Conservation (phyloP, 345 rosid genomes). For the Streptanthus diversifolius region DNA sequence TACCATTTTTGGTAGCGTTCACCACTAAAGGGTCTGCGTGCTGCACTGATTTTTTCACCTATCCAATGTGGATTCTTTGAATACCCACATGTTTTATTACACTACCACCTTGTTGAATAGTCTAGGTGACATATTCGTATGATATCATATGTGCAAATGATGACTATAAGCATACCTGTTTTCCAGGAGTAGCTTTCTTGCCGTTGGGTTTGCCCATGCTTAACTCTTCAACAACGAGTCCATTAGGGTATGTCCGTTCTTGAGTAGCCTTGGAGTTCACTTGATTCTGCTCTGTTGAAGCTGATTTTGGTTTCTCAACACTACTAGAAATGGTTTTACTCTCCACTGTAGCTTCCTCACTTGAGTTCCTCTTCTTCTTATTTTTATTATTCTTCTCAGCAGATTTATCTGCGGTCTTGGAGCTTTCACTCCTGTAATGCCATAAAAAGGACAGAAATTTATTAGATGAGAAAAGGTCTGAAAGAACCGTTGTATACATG, state of each 20-base stretch:
- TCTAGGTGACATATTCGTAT: not conserved
- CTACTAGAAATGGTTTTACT: conserved; percentile 31
- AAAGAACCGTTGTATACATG: not conserved
- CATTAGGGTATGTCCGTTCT: conserved; percentile 70
- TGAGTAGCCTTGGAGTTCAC: conserved; percentile 52
- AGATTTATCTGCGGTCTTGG: conserved; percentile 34
- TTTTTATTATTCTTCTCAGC: conserved; percentile 67
- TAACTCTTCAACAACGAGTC: conserved; percentile 79
- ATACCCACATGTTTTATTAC: not conserved
- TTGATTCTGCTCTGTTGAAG: conserved; percentile 28
- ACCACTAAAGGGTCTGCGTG: not conserved
- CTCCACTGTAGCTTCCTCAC: conserved; percentile 38
- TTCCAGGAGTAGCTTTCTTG: conserved; percentile 81
- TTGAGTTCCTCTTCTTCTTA: conserved; percentile 58
- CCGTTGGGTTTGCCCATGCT: conserved; percentile 87
- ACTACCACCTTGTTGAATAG: not conserved
- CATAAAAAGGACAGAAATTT: conserved; percentile 2
- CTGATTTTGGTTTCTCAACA: conserved; percentile 36
- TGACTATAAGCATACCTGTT: conserved; percentile 42
- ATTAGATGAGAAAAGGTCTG: not conserved
- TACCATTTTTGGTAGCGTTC: not conserved
- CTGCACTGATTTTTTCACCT: not conserved
- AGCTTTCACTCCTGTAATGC: conserved; percentile 25
- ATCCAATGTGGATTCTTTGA: not conserved
- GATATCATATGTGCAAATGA: not conserved